Evolutionary conservation across 768 basidiomycete species (phyloP).

Genomic region (Lentinula sp.): DNA sequence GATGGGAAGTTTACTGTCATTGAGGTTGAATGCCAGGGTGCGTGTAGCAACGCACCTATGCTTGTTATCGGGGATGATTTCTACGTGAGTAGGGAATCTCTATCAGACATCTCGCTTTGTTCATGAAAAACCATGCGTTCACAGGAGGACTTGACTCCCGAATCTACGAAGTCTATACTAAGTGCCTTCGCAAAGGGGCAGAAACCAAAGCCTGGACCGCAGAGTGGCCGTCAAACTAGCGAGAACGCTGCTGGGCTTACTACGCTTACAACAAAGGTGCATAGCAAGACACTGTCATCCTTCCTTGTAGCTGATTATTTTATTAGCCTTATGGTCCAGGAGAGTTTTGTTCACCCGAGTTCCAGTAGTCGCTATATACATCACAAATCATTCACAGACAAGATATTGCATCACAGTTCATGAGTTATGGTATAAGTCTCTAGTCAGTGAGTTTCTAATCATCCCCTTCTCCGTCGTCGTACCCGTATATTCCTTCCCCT

Average conservation of each 20-base stretch:
- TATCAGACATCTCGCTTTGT: neutral
- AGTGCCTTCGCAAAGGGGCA: conserved; percentile 75
- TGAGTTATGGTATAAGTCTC: conserved; percentile 6
- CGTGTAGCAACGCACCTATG: conserved; percentile 98
- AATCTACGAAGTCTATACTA: conserved; percentile 72
- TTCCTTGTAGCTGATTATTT: conserved; percentile 2
- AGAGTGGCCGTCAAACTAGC: conserved; percentile 78
- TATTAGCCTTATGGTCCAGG: conserved; percentile 89
- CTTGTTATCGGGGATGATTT: conserved; percentile 94
- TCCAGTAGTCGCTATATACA: conserved; percentile 43
- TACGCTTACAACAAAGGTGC: conserved; percentile 66
- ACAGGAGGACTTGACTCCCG: conserved; percentile 80
- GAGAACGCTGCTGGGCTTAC: conserved; percentile 94
- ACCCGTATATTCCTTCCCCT: conserved; percentile 65
- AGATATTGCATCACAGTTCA: conserved; percentile 1
- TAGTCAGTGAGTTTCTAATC: conserved; percentile 39
- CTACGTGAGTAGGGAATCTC: conserved; percentile 54
- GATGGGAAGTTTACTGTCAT: conserved; percentile 97
- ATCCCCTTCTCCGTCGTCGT: conserved; percentile 78
- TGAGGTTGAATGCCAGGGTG: conserved; percentile 98
- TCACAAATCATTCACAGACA: neutral
- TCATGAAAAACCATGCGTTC: neutral
- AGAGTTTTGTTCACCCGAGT: conserved; percentile 82
- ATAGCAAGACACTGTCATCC: conserved; percentile 5
- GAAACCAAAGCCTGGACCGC: conserved; percentile 92